A percentile compares a stretch with the other conserved stretches of the same genome.
Conservation (phyloP, 139 green algal genomes). For the Coelastrella sp. region DNA sequence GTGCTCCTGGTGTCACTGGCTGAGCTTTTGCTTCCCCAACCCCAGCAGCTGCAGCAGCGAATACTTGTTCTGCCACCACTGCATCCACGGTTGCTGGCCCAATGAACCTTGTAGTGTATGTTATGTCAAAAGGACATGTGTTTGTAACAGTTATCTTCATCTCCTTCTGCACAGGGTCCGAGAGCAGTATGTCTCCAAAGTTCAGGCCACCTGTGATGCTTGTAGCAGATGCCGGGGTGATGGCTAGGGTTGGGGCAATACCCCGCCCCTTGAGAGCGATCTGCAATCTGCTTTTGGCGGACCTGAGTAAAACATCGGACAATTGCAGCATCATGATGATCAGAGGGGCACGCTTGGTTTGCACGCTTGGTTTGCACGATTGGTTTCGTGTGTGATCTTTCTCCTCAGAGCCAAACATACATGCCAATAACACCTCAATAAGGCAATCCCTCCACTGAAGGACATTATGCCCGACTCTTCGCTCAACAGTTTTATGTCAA, state of each 20-base stretch:
- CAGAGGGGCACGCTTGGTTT: too few relatives aligned
- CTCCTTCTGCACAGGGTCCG: slow-evolving; percentile 51
- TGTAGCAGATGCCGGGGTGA: slow-evolving; percentile 53
- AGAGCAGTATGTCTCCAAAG: slow-evolving; percentile 67
- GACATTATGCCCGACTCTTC: too few relatives aligned
- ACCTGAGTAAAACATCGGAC: slow-evolving; percentile 41
- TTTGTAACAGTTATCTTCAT: slow-evolving; percentile 67
- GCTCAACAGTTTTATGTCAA: too few relatives aligned
- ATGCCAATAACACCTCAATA: too few relatives aligned
- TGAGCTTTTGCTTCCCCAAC: not conserved
- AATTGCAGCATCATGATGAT: too few relatives aligned
- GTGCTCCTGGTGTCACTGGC: slow-evolving; percentile 7
- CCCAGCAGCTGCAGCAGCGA: not conserved
- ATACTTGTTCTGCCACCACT: not conserved
- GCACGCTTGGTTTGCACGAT: too few relatives aligned
- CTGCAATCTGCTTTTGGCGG: slow-evolving; percentile 53
- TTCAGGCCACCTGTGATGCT: slow-evolving; percentile 52
- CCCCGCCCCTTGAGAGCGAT: slow-evolving; percentile 67
- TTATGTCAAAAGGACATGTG: slow-evolving; percentile 68
- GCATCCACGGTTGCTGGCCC: slow-evolving; percentile 5
- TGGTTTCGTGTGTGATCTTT: too few relatives aligned
- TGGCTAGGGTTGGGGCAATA: slow-evolving; percentile 65
- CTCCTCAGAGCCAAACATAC: too few relatives aligned
- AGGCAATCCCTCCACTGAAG: too few relatives aligned
- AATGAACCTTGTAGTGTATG: slow-evolving; percentile 53